Evolutionary conservation across 345 rosid genomes (phyloP).

Genomic region (Syzygium aqueum): DNA sequence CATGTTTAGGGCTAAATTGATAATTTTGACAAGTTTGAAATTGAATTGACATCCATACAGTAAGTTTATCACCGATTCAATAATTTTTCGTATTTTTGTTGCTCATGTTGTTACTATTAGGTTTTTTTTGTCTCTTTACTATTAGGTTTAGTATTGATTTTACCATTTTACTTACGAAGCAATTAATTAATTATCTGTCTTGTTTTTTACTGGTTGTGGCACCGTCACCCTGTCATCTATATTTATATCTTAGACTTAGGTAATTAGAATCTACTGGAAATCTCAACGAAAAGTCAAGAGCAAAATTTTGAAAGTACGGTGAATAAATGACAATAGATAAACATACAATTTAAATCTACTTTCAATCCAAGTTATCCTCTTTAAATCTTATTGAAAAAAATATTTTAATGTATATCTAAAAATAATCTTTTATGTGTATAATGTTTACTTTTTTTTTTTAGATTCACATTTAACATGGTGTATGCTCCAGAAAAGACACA

Average conservation of each 20-base stretch:
- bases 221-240: background rate
- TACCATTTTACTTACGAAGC: background rate
- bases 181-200: background rate
- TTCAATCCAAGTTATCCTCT: background rate
- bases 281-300: no score
- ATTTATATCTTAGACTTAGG: background rate
- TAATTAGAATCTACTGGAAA: no score
- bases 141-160: background rate
- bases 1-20: no score
- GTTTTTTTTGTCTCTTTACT: no score
- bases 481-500: background rate
- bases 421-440: no score
- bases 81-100: no score
- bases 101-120: background rate
- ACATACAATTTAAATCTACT: background rate
- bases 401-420: background rate
- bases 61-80: background rate
- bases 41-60: background rate
- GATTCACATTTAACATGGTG: background rate
- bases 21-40: background rate
- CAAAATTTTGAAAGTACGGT: no score
- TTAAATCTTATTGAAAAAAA: background rate
- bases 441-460: background rate
- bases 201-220: background rate
- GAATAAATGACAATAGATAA: no score